Percentiles rank a stretch among this genome's conserved stretches.
These are phyloP conservation scores for Trametes coccinea DNA, from an alignment of 768 basidiomycete species.

Conservation along the genomic window DNA sequence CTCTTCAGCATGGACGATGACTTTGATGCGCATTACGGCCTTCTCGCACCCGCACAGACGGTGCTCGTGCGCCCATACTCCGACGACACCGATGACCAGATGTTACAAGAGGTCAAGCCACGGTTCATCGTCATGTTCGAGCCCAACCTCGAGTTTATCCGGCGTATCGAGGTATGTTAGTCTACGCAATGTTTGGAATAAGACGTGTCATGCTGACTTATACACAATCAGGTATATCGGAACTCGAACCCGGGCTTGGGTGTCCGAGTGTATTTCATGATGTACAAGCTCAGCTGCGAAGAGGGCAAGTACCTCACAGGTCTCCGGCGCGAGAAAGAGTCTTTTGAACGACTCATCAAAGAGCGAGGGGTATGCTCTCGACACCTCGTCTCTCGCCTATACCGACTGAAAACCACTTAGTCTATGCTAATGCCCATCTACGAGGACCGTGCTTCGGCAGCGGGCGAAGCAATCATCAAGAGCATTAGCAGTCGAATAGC, in stretches of 20 bases:
- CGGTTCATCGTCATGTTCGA: constrained; percentile 96
- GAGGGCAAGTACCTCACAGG: constrained; percentile 94
- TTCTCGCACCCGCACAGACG: constrained; percentile 75
- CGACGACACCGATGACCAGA: constrained; percentile 88
- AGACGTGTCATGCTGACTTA: too few species aligned
- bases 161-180: constrained; percentile 78
- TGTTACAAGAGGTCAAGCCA: constrained; percentile 85
- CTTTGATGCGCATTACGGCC: constrained; percentile 78
- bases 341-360: constrained; percentile 89
- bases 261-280: constrained; percentile 92
- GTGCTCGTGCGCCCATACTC: constrained; percentile 86
- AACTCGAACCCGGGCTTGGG: constrained; percentile 79
- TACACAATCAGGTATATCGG: constrained; percentile 68
- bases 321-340: constrained; percentile 87
- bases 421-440: not conserved
- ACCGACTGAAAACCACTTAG: not conserved
- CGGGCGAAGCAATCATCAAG: constrained; percentile 64
- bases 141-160: constrained; percentile 88
- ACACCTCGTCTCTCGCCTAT: not conserved
- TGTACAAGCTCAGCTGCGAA: constrained; percentile 91
- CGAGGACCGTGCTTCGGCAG: constrained; percentile 53
- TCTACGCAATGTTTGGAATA: not conserved
- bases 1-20: constrained; percentile 44
- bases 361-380: constrained; percentile 78
- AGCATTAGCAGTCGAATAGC: constrained; percentile 85